Conservation (phyloP, 1,284 basidiomycete genomes). For the Puccinia novopanici region DNA sequence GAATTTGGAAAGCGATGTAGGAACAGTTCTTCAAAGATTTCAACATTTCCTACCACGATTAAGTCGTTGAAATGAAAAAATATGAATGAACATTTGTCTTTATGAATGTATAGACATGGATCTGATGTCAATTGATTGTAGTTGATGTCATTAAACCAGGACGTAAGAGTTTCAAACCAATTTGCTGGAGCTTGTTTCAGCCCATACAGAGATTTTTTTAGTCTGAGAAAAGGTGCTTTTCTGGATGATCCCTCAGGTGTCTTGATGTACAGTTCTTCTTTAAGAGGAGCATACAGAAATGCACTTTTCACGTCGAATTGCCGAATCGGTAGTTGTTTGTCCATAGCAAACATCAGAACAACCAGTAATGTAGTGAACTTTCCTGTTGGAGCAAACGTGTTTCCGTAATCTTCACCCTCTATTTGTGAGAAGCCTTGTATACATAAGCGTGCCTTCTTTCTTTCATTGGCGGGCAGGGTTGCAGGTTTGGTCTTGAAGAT, state of each 20-base stretch:
- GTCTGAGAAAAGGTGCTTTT: background rate
- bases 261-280: background rate
- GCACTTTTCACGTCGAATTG: conserved; percentile 23
- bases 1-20: background rate
- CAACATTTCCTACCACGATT: background rate
- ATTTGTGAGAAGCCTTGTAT: conserved; percentile 8
- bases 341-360: background rate
- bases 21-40: background rate
- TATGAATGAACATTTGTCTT: background rate
- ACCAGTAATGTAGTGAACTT: background rate
- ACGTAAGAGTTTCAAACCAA: background rate
- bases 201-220: too few relatives aligned
- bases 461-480: background rate
- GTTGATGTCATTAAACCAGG: background rate
- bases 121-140: conserved; percentile 2
- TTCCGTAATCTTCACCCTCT: background rate
- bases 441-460: background rate
- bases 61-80: background rate
- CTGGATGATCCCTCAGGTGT: background rate
- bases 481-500: conserved; percentile 10
- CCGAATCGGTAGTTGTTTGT: background rate
- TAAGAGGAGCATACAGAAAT: background rate
- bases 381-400: too few relatives aligned
- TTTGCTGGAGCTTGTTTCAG: background rate
- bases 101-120: background rate